Evolutionary conservation across 208 protist genomes (phyloP), one percentile per base, ranked within the genome.

Genomic region (Leishmania gerbilli): DNA sequence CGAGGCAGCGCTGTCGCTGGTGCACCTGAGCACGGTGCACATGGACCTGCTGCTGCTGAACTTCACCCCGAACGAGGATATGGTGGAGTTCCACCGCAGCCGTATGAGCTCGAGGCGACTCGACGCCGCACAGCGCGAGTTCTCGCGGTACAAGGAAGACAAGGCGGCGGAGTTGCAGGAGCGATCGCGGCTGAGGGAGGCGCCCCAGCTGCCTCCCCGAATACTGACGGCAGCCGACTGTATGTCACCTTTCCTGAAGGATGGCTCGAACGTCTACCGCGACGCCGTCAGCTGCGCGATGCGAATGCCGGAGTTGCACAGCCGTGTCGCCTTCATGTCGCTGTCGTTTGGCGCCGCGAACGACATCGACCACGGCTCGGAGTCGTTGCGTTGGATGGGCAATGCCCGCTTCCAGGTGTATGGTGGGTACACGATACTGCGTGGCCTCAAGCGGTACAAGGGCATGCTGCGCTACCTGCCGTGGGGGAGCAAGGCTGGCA

Each of bases 331-430:
- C 71, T 97, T 94, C 83, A 95, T 97, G 94, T 92, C 92, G 31
- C 80, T 94, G n/a, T 95, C 91, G 5, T 97, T 95, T 84, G 94
- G 94, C 42, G 76, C 92, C 37, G 81, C 89, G 27, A 97, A 97
- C 77, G 89, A 94, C 77, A 94, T 97, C 79, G 94, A 97, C 84
- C 88, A 88, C 72, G 94, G 94, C 74, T 93, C 88, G 24, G 94
- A 97, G 88, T 85, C 91, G 75, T 77, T 97, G 67, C 90, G 94
- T 27, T 97, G 92, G 89, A 94, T 97, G 92, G 92, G 94, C 74
- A 95, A 95, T 77, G 74, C 79, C 3, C 94, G 94, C 56, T 97
- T 97, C 75, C 80, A 91, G 34, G 88, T 93, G 11, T 96, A 95
- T 79, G 90, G 88, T 53, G 87, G 85, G 65, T 95, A 92, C 80